Evolutionary conservation across 768 basidiomycete species (phyloP), one percentile per base, ranked within the genome.

Genomic region (Tylopilus balloui): DNA sequence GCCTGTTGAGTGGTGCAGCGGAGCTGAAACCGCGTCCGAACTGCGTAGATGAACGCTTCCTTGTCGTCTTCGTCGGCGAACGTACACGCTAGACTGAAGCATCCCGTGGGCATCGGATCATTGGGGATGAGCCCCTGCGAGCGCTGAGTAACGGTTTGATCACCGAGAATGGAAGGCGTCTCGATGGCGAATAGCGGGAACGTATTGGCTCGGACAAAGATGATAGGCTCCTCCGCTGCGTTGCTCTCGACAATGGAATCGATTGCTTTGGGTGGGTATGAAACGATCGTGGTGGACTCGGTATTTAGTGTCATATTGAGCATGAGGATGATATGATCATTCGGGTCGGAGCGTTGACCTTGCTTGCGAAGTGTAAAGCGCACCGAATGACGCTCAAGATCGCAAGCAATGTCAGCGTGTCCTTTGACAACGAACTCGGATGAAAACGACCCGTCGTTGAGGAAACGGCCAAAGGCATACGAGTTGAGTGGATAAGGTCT

Each of bases 391-490:
- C 52, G 61, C 40, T 69, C 66, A 41, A 70, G 47, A 55, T 73
- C 67, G 57, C 71, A 73, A 51, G 69, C 62, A 52, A 73, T 61
- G 27, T 59, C 54, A 38, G 69, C 58, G 25, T 38, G 29, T 41
- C 67, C 71, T 34, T 49, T 37, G 17, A 51, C 56, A 15, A 52
- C 44, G 6, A 62, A 55, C 48, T 73, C 70, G 10, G 64, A 51
- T 17, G 69, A 66, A 50, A 73, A 73, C 2, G 61, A 52, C 1
- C 64, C 66, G 27, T 73, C 69, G 8, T 40, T 6, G 31, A 64
- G 66, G 42, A 73, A 69, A 12, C 63, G 72, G 1, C 71, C 71
- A 42, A 72, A 72, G 7, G 61, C 60, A 28, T 59, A 72, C 9
- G 53, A 53, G 4, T 31, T 35, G 25, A 72, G 64, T 1, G 13